Percentiles rank a stretch among this genome's conserved stretches.
Conservation (phyloP, 345 rosid species). For the Salix brachista region DNA sequence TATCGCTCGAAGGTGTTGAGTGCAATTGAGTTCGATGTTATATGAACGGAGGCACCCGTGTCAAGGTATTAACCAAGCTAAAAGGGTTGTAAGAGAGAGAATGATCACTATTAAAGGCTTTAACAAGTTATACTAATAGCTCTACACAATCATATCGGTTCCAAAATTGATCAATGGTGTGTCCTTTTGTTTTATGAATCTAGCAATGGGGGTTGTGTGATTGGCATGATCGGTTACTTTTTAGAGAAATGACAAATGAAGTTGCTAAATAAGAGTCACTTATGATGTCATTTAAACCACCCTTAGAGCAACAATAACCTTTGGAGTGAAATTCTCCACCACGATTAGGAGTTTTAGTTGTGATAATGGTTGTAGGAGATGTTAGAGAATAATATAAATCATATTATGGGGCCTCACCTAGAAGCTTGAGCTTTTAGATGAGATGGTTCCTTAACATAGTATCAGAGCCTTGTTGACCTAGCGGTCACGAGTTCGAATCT, state of each 20-base stretch:
- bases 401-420: too few relatives aligned
- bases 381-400: too few relatives aligned
- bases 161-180: not conserved
- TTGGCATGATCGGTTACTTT: too few relatives aligned
- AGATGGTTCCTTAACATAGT: too few relatives aligned
- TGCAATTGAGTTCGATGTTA: not conserved
- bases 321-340: not conserved
- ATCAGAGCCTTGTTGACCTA: too few relatives aligned
- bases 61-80: not conserved
- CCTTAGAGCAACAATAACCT: not conserved
- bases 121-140: not conserved
- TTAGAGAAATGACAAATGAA: not conserved
- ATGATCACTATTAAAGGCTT: not conserved
- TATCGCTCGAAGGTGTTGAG: not conserved
- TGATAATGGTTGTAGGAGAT: too few relatives aligned
- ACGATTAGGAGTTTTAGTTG: too few relatives aligned
- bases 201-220: not conserved
- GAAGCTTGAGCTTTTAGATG: too few relatives aligned
- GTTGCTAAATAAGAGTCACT: not conserved
- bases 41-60: not conserved
- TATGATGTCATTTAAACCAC: not conserved
- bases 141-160: not conserved
- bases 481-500: too few relatives aligned
- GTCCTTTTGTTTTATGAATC: not conserved
- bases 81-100: too few relatives aligned